Base-by-base conservation (phyloP, 208 protist species). In the Trichomonas vaginalis region DNA sequence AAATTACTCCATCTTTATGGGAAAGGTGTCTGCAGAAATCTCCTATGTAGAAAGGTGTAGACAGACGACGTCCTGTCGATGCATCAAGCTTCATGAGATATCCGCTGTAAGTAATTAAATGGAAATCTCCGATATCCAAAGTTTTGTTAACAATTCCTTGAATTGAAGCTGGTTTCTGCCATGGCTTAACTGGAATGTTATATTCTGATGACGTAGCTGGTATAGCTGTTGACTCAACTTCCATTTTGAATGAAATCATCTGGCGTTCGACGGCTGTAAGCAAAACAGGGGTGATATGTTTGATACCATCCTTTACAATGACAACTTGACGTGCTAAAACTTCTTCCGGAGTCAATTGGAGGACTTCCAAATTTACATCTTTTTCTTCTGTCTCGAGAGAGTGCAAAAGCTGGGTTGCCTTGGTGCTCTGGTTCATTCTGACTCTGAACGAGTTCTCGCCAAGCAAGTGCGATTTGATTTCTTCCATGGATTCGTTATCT, bases 211-310 rank as follows among this genome's bases (percentile, higher is more conserved):
- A 45, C 27, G 45, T 92, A 15, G 42, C 14, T 39, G 86, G 40
- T 32, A n/a, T 51, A 2, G 45, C 17, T 45, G 15, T 45, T 32
- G 35, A 88, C 17, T 48, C 45, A 39, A 92, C 45, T 45, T 92
- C 17, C 42, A 42, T 48, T 39, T 51, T 35, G n/a, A 92, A 92
- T 27, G 86, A 45, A 39, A 92, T 92, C 21, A 92, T 35, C 37
- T 92, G 86, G 8, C 46, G 23, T 51, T 92, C 86, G 27, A 92
- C 86, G n/a, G 86, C 86, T 92, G 86, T 92, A 35, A 92, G 45
- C 27, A 92, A 51, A 51, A 92, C 86, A 35, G 86, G 86, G 10
- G 42, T 42, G 37, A 92, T 92, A 15, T 35, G 12, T 14, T 42
- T 17, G 39, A 92, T 51, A 35, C 86, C 86, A 48, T 88, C 40